These are phyloP conservation scores for Garcia nutans DNA, from an alignment of 345 rosid genomes.

Conservation along the genomic window DNA sequence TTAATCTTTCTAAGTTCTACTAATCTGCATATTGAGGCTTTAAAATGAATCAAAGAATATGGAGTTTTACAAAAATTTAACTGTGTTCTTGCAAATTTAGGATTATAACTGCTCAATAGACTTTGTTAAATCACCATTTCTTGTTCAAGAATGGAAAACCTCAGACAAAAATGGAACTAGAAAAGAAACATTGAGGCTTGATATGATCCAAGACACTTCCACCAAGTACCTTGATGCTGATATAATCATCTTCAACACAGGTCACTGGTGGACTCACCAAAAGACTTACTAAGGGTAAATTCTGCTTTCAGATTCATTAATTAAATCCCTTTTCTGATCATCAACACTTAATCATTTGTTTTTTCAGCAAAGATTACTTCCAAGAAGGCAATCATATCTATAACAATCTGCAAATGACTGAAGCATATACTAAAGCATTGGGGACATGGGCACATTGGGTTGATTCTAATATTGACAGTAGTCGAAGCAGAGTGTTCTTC, in stretches of 20 bases:
- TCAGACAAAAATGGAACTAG: conserved; percentile 29
- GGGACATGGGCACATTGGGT: conserved; percentile 77
- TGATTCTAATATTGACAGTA: conserved; percentile 55
- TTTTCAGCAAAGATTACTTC: conserved; percentile 53
- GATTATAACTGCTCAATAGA: conserved; percentile 53
- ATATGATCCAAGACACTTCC: conserved; percentile 41
- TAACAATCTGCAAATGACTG: conserved; percentile 44
- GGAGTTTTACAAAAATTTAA: background rate
- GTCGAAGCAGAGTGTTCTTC: conserved; percentile 59
- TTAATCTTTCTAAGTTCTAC: background rate
- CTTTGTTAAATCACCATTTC: conserved; percentile 57
- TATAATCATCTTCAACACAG: conserved; percentile 63
- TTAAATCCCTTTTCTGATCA: background rate
- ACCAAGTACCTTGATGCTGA: conserved; percentile 47
- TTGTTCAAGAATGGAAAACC: conserved; percentile 52
- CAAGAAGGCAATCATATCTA: conserved; percentile 66
- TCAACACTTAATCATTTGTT: background rate
- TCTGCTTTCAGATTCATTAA: background rate
- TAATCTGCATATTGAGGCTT: too few species aligned
- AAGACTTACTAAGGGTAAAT: conserved; percentile 49
- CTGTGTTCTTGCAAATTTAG: conserved; percentile 27
- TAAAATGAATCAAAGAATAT: too few species aligned
- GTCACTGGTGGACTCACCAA: conserved; percentile 76
- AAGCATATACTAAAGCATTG: conserved; percentile 64
- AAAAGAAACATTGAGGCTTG: conserved; percentile 54